phyloP scores from a whole-genome alignment of 805 yeast genomes.

The Saccharomycopsis malanga region DNA sequence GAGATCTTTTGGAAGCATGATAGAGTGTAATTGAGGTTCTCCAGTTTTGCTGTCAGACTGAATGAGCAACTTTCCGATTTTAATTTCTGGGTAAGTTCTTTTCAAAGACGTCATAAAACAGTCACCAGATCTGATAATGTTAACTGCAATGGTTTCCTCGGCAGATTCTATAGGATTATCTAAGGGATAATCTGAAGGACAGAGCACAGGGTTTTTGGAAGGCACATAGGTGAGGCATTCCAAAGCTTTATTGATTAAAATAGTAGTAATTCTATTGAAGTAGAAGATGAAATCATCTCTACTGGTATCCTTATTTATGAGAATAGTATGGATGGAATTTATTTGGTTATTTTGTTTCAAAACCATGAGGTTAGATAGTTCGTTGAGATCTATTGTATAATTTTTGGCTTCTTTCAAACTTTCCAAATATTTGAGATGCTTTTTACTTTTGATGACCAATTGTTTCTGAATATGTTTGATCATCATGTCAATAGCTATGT shows the following conservation, averaged over 20 bases:
- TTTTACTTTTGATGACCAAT: slow-evolving; percentile 52
- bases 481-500: slow-evolving; percentile 70
- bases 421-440: slow-evolving; percentile 59
- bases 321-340: slow-evolving; percentile 61
- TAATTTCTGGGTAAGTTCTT: slow-evolving; percentile 68
- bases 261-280: slow-evolving; percentile 73
- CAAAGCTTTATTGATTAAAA: slow-evolving; percentile 61
- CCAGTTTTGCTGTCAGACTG: slow-evolving; percentile 88
- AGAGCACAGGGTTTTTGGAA: background rate
- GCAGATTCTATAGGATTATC: slow-evolving; percentile 16
- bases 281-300: slow-evolving; percentile 80
- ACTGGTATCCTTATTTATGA: slow-evolving; percentile 47
- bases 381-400: slow-evolving; percentile 33
- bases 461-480: slow-evolving; percentile 74
- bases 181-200: slow-evolving; percentile 10
- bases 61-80: slow-evolving; percentile 76
- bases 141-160: slow-evolving; percentile 61
- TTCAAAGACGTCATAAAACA: slow-evolving; percentile 78
- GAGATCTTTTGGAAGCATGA: slow-evolving; percentile 50
- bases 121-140: slow-evolving; percentile 86
- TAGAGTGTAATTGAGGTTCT: slow-evolving; percentile 88
- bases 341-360: slow-evolving; percentile 55
- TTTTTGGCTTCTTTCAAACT: slow-evolving; percentile 32
- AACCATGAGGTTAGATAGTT: slow-evolving; percentile 32
- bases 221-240: slow-evolving; percentile 33